These are phyloP conservation scores for Astragalus membranaceus DNA, from an alignment of 306 rosid species.

Conservation along the genomic window DNA sequence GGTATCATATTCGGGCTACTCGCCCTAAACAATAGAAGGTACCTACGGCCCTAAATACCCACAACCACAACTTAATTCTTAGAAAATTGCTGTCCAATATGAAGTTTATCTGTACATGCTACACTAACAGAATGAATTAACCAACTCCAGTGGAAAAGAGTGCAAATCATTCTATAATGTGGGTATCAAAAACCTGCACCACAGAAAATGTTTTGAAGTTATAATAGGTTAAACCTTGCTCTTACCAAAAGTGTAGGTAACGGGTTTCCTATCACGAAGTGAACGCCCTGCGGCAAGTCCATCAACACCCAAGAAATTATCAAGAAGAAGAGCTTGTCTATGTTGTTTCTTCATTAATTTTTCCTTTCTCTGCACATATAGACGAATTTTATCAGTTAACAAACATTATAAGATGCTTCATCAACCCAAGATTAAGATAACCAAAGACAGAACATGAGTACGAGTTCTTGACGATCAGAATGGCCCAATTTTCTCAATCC, in stretches of 20 bases:
- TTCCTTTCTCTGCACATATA: constrained; percentile 74
- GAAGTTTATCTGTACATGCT: neutral
- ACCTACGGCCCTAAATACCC: constrained; percentile 1
- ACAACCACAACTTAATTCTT: neutral
- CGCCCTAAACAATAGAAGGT: neutral
- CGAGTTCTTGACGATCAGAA: neutral
- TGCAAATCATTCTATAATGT: neutral
- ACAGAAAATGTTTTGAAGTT: neutral
- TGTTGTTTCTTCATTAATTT: constrained; percentile 81
- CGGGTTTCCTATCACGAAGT: constrained; percentile 92
- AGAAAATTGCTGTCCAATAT: neutral
- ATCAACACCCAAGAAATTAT: constrained; percentile 61
- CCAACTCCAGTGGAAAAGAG: neutral
- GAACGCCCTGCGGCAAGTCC: constrained; percentile 91
- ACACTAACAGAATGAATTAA: neutral
- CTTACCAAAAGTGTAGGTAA: constrained; percentile 93
- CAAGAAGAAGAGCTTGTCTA: constrained; percentile 94
- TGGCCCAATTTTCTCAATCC: constrained; percentile 9
- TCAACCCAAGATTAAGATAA: neutral
- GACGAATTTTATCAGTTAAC: neutral
- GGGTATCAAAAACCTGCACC: neutral
- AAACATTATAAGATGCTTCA: neutral
- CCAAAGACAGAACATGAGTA: neutral
- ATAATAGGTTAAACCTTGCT: neutral
- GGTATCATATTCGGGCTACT: neutral